phyloP scores from a whole-genome alignment of 306 rosid species.

The Trifolium subterraneum region DNA sequence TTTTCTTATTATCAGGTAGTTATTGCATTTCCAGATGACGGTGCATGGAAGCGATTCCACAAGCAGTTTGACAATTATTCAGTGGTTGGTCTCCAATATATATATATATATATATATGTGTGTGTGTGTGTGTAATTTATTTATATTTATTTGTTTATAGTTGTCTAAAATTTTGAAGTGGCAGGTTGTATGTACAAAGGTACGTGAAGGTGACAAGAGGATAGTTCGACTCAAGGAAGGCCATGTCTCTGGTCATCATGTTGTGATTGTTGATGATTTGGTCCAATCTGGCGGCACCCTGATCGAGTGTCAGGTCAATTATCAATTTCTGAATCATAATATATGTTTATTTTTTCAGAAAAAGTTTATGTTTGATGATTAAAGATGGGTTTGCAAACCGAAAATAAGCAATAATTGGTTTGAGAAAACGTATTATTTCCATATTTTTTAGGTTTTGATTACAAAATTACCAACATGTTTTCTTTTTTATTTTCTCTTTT shows the following conservation, averaged over 20 bases:
- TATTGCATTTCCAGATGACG: constrained; percentile 96
- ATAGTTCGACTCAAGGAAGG: constrained; percentile 97
- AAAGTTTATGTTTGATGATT: constrained; percentile 23
- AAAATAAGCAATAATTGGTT: neutral
- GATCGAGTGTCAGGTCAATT: constrained; percentile 87
- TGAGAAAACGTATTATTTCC: neutral
- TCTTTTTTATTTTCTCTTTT: neutral
- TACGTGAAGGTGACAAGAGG: constrained; percentile 95
- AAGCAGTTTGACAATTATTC: constrained; percentile 80
- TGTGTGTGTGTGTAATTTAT: neutral
- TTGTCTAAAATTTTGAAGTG: constrained; percentile 39
- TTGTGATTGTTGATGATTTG: constrained; percentile 95
- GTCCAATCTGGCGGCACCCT: constrained; percentile 98
- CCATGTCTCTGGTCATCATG: constrained; percentile 78
- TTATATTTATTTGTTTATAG: constrained; percentile 1
- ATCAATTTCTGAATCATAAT: constrained; percentile 6
- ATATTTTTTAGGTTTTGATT: neutral
- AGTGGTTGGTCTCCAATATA: constrained; percentile 56
- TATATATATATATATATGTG: too few relatives aligned
- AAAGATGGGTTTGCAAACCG: neutral
- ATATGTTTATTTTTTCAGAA: constrained; percentile 9
- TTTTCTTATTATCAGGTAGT: constrained; percentile 66
- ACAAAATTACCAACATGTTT: neutral
- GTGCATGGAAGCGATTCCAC: constrained; percentile 99
- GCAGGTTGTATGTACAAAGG: constrained; percentile 91